phyloP scores from a whole-genome alignment of 2,329 filamentous ascomycete genomes.

The Plenodomus biglobosus region DNA sequence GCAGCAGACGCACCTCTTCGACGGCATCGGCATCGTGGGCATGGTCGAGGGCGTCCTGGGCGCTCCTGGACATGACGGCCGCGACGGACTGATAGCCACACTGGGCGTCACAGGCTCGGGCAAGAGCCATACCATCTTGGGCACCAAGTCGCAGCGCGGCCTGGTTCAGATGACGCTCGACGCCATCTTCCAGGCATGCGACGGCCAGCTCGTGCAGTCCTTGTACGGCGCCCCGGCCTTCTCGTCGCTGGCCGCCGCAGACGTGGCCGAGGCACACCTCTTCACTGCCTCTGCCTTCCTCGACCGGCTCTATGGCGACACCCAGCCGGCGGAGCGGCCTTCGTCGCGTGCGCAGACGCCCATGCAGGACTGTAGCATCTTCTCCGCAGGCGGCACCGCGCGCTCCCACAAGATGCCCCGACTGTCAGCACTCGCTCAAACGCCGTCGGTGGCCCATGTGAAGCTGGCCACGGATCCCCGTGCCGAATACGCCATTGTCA shows the following conservation, averaged over 20 bases:
- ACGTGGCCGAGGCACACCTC: conserved; percentile 78
- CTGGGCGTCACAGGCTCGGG: conserved; percentile 93
- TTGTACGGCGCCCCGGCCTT: conserved; percentile 62
- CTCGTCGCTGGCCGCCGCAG: conserved; percentile 72
- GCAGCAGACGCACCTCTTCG: conserved; percentile 82
- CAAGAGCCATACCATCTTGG: conserved; percentile 97
- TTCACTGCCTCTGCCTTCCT: conserved; percentile 74
- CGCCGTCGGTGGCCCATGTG: conserved; percentile 73
- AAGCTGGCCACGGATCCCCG: conserved; percentile 66
- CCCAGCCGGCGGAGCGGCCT: conserved; percentile 57
- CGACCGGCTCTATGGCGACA: conserved; percentile 74
- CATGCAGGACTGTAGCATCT: conserved; percentile 57
- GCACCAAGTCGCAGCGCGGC: conserved; percentile 81
- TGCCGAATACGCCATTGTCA: conserved; percentile 80
- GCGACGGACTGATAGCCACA: conserved; percentile 87
- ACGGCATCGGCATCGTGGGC: conserved; percentile 71
- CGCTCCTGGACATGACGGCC: conserved; percentile 70
- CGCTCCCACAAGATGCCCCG: conserved; percentile 63
- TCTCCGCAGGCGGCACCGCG: conserved; percentile 58
- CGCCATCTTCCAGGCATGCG: conserved; percentile 81
- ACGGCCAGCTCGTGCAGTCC: conserved; percentile 67
- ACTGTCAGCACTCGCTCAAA: conserved; percentile 69
- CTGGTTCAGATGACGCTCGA: conserved; percentile 91
- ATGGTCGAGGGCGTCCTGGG: conserved; percentile 82
- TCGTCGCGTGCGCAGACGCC: conserved; percentile 51